Evolutionary conservation across 805 yeast genomes (phyloP).

Genomic region (Pichia californica): DNA sequence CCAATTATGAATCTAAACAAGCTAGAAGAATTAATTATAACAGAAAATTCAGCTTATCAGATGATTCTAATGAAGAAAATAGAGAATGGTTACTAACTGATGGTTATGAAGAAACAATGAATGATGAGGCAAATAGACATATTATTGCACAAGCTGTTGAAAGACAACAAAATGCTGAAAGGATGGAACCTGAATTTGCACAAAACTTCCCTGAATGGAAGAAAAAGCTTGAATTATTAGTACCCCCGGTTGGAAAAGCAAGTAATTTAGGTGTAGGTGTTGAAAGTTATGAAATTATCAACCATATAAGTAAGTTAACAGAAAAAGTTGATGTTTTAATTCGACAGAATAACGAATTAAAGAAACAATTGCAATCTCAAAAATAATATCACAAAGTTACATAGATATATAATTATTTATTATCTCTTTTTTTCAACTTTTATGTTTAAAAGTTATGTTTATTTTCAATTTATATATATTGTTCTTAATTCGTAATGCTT

Average conservation of each 20-base stretch:
- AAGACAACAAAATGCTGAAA: conserved; percentile 57
- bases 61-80: conserved; percentile 74
- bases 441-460: too few relatives aligned
- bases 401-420: too few relatives aligned
- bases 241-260: conserved; percentile 57
- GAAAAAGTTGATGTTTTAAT: conserved; percentile 34
- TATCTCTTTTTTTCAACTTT: too few relatives aligned
- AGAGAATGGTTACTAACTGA: conserved; percentile 81
- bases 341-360: conserved; percentile 20
- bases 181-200: conserved; percentile 62
- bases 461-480: too few relatives aligned
- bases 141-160: conserved; percentile 35
- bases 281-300: conserved; percentile 53
- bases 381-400: too few relatives aligned
- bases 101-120: conserved; percentile 46
- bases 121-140: conserved; percentile 20
- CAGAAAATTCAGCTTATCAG: conserved; percentile 53
- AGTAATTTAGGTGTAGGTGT: conserved; percentile 50
- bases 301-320: conserved; percentile 43
- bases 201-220: conserved; percentile 46
- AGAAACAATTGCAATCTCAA: conserved; percentile 7
- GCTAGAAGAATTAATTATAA: conserved; percentile 72
- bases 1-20: conserved; percentile 55
- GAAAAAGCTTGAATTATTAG: conserved; percentile 39
- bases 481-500: too few relatives aligned